Percentiles rank a stretch among this genome's conserved stretches.
phyloP scores from a whole-genome alignment of 768 basidiomycete species.

The Antrodiella citrinella region DNA sequence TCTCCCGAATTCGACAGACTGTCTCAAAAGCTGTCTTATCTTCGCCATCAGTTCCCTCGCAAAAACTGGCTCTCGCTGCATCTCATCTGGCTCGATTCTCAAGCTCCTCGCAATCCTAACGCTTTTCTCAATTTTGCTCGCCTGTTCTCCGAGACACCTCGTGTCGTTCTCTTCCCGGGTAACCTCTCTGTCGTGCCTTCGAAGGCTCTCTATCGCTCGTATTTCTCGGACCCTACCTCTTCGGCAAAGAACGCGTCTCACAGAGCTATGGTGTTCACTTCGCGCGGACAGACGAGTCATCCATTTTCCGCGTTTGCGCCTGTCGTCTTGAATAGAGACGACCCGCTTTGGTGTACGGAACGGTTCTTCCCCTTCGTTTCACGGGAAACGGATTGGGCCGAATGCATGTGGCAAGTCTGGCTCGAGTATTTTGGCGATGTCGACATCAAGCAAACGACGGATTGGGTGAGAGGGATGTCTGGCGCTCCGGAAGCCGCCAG shows the following conservation, averaged over 20 bases:
- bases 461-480: slow-evolving; percentile 8
- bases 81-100: slow-evolving; percentile 34
- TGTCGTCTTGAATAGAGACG: slow-evolving; percentile 32
- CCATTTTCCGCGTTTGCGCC: slow-evolving; percentile 38
- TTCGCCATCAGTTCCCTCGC: slow-evolving; percentile 10
- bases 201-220: slow-evolving; percentile 17
- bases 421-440: slow-evolving; percentile 43
- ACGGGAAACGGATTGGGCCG: slow-evolving; percentile 48
- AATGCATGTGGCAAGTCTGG: slow-evolving; percentile 61
- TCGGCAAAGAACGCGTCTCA: slow-evolving; percentile 5
- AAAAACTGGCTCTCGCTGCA: slow-evolving; percentile 33
- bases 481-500: slow-evolving; percentile 10
- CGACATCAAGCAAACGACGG: slow-evolving; percentile 17
- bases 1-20: slow-evolving; percentile 18
- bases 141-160: slow-evolving; percentile 42
- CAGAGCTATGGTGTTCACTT: slow-evolving; percentile 23
- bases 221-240: slow-evolving; percentile 5
- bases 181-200: slow-evolving; percentile 25
- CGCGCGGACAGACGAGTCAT: slow-evolving; percentile 25
- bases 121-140: slow-evolving; percentile 55
- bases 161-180: slow-evolving; percentile 45
- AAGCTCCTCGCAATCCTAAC: slow-evolving; percentile 36
- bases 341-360: slow-evolving; percentile 56
- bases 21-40: slow-evolving; percentile 10
- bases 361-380: slow-evolving; percentile 38